Percentiles rank a stretch among this genome's conserved stretches.
phyloP scores from a whole-genome alignment of 257 asterid genomes.

The Solanum piurae region DNA sequence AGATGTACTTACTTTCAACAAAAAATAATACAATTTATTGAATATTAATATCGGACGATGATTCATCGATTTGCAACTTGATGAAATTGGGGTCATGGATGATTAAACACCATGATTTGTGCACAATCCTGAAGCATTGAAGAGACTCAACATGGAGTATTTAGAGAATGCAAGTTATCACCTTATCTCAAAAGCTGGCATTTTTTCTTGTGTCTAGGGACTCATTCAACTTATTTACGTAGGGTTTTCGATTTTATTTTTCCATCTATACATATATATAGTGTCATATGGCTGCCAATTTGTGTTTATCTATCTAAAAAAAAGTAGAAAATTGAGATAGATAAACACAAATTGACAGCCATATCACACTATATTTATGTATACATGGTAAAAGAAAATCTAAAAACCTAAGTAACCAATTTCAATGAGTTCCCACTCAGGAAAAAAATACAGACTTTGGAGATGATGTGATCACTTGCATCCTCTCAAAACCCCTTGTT shows the following conservation, averaged over 20 bases:
- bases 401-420: not conserved
- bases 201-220: no score
- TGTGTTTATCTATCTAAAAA: no score
- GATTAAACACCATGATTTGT: not conserved
- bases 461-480: not conserved
- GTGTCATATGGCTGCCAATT: no score
- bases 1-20: not conserved
- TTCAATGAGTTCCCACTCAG: not conserved
- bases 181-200: not conserved
- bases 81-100: not conserved
- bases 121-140: not conserved
- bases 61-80: not conserved
- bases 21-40: not conserved
- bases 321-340: no score
- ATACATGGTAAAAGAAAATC: not conserved
- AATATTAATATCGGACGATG: not conserved
- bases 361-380: not conserved
- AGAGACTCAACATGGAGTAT: not conserved
- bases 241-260: no score
- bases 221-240: no score
- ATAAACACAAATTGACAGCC: no score
- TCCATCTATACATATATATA: no score
- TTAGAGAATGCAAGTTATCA: not conserved
- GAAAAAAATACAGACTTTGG: no score
- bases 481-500: not conserved